phyloP scores from a whole-genome alignment of 345 rosid genomes.

The Bruguiera sexangula region DNA sequence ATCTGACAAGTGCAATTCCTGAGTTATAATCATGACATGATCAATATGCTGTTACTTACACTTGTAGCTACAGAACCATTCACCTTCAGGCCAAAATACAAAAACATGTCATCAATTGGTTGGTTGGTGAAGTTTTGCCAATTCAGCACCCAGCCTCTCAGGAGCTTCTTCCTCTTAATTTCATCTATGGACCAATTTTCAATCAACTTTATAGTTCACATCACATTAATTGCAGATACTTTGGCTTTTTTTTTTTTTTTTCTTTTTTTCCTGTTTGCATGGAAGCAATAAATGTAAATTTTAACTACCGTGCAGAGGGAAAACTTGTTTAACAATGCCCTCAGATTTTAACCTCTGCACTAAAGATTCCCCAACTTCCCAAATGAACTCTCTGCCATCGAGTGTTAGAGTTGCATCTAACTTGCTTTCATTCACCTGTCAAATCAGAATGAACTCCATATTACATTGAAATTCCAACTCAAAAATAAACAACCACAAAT shows the following conservation, averaged over 20 bases:
- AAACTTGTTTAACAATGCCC: constrained; percentile 65
- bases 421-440: constrained; percentile 53
- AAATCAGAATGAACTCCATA: constrained; percentile 14
- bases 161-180: constrained; percentile 62
- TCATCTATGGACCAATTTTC: constrained; percentile 51
- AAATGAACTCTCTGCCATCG: constrained; percentile 44
- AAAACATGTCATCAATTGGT: constrained; percentile 82
- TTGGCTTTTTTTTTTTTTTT: neutral
- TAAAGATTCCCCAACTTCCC: constrained; percentile 75
- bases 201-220: constrained; percentile 19
- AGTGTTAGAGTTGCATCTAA: constrained; percentile 37
- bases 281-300: constrained; percentile 6
- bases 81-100: constrained; percentile 85
- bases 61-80: constrained; percentile 1
- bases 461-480: constrained; percentile 6
- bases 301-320: constrained; percentile 74
- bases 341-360: constrained; percentile 57
- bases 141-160: constrained; percentile 72
- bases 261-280: too few relatives aligned
- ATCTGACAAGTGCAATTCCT: constrained; percentile 42
- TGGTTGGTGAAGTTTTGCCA: constrained; percentile 69
- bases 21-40: constrained; percentile 14
- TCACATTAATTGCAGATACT: constrained; percentile 13
- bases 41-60: neutral
- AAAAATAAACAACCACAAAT: neutral